Percentiles rank a stretch among this genome's conserved stretches.
Evolutionary conservation across 176 grass and related monocot species (phyloP).

Genomic region (Avena atlantica): DNA sequence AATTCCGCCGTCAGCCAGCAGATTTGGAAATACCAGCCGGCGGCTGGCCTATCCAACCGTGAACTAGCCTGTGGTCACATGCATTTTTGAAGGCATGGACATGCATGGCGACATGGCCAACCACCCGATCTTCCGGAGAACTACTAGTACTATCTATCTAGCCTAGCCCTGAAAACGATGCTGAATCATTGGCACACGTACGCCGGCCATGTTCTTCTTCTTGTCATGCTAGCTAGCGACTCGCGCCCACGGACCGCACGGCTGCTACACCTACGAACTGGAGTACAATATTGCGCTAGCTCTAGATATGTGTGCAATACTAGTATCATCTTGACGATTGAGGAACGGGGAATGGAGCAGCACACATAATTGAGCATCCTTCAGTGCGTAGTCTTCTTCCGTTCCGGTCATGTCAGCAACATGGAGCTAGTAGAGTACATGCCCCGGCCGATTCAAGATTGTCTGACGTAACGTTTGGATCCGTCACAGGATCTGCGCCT

Average conservation of each 20-base stretch:
- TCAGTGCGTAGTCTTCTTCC: too few relatives aligned
- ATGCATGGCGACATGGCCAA: not conserved
- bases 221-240: not conserved
- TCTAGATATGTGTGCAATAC: not conserved
- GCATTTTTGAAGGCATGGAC: not conserved
- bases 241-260: not conserved
- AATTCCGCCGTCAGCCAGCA: constrained; percentile 13
- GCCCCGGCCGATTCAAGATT: too few relatives aligned
- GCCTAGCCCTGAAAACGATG: constrained; percentile 3
- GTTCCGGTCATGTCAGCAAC: too few relatives aligned
- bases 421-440: too few relatives aligned
- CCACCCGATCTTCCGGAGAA: constrained; percentile 22
- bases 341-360: not conserved
- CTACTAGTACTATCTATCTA: too few relatives aligned
- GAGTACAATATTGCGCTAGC: too few relatives aligned
- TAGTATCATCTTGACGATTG: not conserved
- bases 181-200: not conserved
- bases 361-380: not conserved
- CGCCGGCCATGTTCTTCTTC: not conserved
- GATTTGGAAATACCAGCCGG: constrained; percentile 23
- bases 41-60: not conserved
- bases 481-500: not conserved
- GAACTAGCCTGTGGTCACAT: not conserved
- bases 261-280: not conserved
- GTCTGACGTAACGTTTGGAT: too few relatives aligned